Evolutionary conservation across 2,329 filamentous ascomycete species (phyloP).

Genomic region (Capronia coronata): DNA sequence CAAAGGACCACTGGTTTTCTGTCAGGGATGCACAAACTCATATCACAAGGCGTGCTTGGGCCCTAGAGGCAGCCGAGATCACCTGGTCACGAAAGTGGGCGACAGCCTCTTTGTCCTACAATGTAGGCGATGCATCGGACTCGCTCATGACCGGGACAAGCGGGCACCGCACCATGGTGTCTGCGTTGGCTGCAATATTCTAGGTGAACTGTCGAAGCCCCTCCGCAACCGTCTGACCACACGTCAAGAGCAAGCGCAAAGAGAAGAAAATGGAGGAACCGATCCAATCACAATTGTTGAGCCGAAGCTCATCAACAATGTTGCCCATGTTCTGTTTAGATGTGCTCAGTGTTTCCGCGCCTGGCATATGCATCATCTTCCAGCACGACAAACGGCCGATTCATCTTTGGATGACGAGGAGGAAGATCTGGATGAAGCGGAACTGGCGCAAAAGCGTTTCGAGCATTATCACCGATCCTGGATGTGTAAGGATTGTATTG

Average conservation of each 20-base stretch:
- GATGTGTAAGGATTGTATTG: constrained; percentile 71
- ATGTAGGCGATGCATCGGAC: constrained; percentile 74
- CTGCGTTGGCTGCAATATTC: constrained; percentile 63
- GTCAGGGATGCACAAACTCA: constrained; percentile 79
- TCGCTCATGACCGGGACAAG: constrained; percentile 60
- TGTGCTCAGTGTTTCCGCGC: constrained; percentile 69
- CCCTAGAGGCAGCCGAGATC: constrained; percentile 65
- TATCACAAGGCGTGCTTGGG: constrained; percentile 84
- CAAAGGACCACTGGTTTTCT: constrained; percentile 70
- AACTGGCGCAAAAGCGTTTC: constrained; percentile 56
- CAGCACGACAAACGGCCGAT: constrained; percentile 37
- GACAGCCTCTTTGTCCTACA: constrained; percentile 77
- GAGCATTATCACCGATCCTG: constrained; percentile 68
- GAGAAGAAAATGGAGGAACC: constrained; percentile 68
- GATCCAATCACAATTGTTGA: constrained; percentile 68
- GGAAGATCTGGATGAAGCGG: constrained; percentile 38
- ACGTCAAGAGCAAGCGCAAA: constrained; percentile 74
- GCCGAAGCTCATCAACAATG: constrained; percentile 63
- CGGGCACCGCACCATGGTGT: constrained; percentile 62
- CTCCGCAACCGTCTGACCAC: constrained; percentile 68
- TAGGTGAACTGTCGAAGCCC: constrained; percentile 64
- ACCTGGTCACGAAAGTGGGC: constrained; percentile 78
- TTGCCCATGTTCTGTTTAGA: constrained; percentile 71
- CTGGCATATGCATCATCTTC: constrained; percentile 80
- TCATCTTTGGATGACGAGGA: constrained; percentile 28